phyloP scores from a whole-genome alignment of 169 alveolate genomes.

The Plasmodium blacklocki region DNA sequence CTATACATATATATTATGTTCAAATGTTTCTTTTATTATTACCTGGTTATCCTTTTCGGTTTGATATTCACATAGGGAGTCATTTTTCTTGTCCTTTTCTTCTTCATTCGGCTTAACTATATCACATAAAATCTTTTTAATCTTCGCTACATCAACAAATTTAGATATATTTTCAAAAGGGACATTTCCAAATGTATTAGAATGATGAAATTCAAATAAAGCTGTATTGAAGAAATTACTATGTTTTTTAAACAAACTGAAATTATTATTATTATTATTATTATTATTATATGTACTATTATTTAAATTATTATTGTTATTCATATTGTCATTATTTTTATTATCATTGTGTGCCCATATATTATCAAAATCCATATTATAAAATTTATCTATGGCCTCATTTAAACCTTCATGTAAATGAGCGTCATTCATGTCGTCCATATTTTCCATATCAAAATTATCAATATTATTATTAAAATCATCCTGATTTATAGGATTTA shows the following conservation, averaged over 20 bases:
- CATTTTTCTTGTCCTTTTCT: conserved; percentile 1
- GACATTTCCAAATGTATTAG: conserved; percentile 28
- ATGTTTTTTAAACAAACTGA: conserved; percentile 11
- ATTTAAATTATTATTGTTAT: background rate
- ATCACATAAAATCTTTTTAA: conserved; percentile 49
- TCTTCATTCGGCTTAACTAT: conserved; percentile 58
- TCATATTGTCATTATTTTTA: conserved; percentile 28
- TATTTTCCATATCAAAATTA: conserved; percentile 31
- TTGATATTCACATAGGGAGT: background rate
- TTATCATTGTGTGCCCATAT: conserved; percentile 10
- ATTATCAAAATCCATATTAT: conserved; percentile 68
- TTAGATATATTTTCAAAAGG: conserved; percentile 38
- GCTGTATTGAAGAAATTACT: conserved; percentile 38
- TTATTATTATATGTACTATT: background rate
- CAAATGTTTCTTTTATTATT: background rate
- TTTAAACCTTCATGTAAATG: conserved; percentile 53
- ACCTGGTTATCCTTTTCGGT: conserved; percentile 1
- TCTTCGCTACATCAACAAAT: conserved; percentile 71
- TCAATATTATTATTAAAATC: conserved; percentile 21
- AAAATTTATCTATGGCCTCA: conserved; percentile 70
- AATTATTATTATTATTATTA: background rate
- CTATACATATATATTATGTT: too few relatives aligned
- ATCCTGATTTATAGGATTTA: conserved; percentile 13
- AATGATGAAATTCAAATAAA: conserved; percentile 36
- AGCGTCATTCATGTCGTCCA: conserved; percentile 45